Percentiles rank a stretch among this genome's conserved stretches.
phyloP scores from a whole-genome alignment of 495 filamentous ascomycete species.

The Hyaloscypha hepaticicola region DNA sequence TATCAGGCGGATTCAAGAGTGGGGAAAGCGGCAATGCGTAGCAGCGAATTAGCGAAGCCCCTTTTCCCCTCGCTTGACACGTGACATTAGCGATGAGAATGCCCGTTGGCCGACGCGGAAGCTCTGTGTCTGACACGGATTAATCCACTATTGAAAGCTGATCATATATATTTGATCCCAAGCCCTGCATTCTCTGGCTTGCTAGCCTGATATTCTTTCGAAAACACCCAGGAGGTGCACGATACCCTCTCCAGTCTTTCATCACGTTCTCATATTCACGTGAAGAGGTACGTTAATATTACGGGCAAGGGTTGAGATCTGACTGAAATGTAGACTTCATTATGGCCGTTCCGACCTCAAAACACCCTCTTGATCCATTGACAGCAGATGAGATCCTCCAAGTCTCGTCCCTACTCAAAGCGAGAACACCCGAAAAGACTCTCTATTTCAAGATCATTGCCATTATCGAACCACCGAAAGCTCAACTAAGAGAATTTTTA shows the following conservation, averaged over 20 bases:
- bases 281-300: neutral
- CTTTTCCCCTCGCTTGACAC: too few species aligned
- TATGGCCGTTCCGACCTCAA: neutral
- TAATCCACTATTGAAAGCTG: neutral
- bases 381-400: conserved; percentile 19
- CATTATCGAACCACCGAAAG: conserved; percentile 26
- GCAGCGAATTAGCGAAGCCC: too few species aligned
- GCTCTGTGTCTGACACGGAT: neutral
- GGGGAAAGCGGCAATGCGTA: too few species aligned
- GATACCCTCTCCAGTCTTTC: neutral
- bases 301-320: neutral
- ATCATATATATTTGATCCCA: neutral
- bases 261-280: neutral
- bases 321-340: neutral
- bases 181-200: neutral
- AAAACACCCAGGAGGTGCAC: neutral
- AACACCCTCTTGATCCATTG: conserved; percentile 25
- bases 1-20: too few species aligned
- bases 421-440: neutral
- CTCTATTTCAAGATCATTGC: conserved; percentile 27
- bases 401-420: conserved; percentile 19
- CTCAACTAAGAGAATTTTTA: conserved; percentile 16
- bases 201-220: neutral
- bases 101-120: neutral
- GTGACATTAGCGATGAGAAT: too few species aligned